These are phyloP conservation scores for Petrea volubilis DNA, from an alignment of 257 asterid genomes.

Conservation along the genomic window DNA sequence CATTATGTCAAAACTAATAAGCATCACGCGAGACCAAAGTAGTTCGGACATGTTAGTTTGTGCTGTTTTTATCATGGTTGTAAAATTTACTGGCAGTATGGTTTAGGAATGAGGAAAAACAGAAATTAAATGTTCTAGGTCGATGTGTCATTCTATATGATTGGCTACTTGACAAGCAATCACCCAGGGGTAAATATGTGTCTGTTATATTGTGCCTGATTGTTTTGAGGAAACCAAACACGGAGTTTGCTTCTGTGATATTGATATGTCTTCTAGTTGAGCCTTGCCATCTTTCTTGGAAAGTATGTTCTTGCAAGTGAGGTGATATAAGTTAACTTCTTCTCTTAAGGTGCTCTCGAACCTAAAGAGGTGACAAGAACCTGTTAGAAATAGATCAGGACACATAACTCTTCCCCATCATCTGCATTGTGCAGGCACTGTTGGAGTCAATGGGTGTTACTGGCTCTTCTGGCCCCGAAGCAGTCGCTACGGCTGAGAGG, in stretches of 20 bases:
- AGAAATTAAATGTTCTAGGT: neutral
- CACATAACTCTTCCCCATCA: constrained; percentile 20
- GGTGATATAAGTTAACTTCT: neutral
- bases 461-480: constrained; percentile 92
- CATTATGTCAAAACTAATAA: neutral
- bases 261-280: neutral
- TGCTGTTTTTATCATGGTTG: no score
- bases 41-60: neutral
- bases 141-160: neutral
- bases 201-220: neutral
- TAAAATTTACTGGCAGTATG: neutral
- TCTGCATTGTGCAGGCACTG: constrained; percentile 61
- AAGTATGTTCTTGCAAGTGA: constrained; percentile 3
- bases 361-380: neutral
- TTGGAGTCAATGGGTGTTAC: constrained; percentile 81
- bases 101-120: neutral
- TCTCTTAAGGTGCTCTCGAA: neutral
- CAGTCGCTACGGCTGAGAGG: constrained; percentile 87
- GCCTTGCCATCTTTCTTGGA: no score
- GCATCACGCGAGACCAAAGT: neutral
- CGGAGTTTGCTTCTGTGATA: neutral
- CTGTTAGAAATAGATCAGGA: neutral
- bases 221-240: neutral
- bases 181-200: neutral
- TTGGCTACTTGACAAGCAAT: neutral